phyloP scores from a whole-genome alignment of 2,329 filamentous ascomycete genomes.

The Neofusicoccum kwambonambiense region DNA sequence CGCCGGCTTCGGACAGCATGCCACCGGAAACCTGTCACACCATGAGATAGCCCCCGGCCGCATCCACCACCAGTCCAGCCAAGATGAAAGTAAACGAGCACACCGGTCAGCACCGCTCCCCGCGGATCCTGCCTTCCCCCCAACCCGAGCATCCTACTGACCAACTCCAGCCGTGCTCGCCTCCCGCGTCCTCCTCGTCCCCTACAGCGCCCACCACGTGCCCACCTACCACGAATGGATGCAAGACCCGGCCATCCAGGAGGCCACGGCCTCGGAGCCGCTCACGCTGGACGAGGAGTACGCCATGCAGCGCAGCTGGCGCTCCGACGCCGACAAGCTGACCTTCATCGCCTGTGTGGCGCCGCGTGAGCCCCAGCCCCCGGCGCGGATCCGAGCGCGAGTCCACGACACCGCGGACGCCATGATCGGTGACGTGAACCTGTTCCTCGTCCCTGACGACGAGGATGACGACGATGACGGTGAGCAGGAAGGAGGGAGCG shows the following conservation, averaged over 20 bases:
- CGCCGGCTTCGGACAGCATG: background rate
- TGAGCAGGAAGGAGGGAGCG: constrained; percentile 10
- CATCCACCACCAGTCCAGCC: background rate
- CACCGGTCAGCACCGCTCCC: constrained; percentile 28
- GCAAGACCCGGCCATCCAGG: constrained; percentile 74
- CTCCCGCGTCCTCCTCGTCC: constrained; percentile 69
- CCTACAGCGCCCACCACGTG: constrained; percentile 81
- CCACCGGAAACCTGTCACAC: background rate
- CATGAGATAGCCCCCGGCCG: background rate
- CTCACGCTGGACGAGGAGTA: constrained; percentile 80
- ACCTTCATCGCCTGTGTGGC: constrained; percentile 77
- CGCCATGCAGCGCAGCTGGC: constrained; percentile 87
- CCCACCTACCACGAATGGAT: constrained; percentile 86
- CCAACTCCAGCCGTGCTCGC: constrained; percentile 62
- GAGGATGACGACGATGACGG: constrained; percentile 28
- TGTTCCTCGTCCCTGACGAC: constrained; percentile 64
- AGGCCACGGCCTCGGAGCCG: constrained; percentile 83
- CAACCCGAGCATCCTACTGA: background rate
- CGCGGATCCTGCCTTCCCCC: background rate
- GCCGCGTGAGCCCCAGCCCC: constrained; percentile 16
- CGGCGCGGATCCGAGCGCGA: constrained; percentile 34
- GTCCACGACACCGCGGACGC: constrained; percentile 53
- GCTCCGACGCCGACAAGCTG: constrained; percentile 76
- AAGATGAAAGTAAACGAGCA: constrained; percentile 45
- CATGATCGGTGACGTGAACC: constrained; percentile 54